phyloP scores from a whole-genome alignment of 78 protist genomes.

The Dictyostelium intermedium region DNA sequence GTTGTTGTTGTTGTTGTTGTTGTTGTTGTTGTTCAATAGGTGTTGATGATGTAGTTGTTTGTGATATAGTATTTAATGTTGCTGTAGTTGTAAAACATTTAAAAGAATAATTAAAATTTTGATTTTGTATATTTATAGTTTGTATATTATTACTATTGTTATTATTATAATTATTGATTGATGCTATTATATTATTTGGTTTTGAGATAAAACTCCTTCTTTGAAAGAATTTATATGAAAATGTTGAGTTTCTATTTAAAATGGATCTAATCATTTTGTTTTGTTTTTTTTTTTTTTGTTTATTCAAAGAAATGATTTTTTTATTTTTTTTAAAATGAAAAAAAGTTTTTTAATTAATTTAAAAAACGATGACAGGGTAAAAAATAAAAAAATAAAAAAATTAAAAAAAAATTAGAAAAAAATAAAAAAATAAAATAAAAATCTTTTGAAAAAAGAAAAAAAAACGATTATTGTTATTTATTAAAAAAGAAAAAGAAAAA shows the following conservation, averaged over 20 bases:
- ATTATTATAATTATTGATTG: background rate
- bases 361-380: background rate
- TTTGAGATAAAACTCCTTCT: background rate
- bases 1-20: background rate
- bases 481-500: too few relatives aligned
- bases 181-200: background rate
- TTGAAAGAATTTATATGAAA: background rate
- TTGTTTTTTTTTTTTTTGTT: background rate
- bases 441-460: too few relatives aligned
- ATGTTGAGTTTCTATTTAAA: background rate
- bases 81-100: too few relatives aligned
- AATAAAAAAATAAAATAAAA: too few relatives aligned
- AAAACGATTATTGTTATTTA: too few relatives aligned
- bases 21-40: background rate
- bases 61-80: too few relatives aligned
- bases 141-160: background rate
- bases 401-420: too few relatives aligned
- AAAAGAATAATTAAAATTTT: background rate
- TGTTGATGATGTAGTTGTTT: background rate
- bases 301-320: background rate
- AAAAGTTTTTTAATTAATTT: background rate
- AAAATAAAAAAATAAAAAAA: too few relatives aligned
- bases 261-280: background rate
- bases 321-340: background rate
- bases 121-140: background rate